Percentiles rank a stretch among this genome's conserved stretches.
These are phyloP conservation scores for Venturia aucupariae DNA, from an alignment of 2,329 filamentous ascomycete species.

Conservation along the genomic window DNA sequence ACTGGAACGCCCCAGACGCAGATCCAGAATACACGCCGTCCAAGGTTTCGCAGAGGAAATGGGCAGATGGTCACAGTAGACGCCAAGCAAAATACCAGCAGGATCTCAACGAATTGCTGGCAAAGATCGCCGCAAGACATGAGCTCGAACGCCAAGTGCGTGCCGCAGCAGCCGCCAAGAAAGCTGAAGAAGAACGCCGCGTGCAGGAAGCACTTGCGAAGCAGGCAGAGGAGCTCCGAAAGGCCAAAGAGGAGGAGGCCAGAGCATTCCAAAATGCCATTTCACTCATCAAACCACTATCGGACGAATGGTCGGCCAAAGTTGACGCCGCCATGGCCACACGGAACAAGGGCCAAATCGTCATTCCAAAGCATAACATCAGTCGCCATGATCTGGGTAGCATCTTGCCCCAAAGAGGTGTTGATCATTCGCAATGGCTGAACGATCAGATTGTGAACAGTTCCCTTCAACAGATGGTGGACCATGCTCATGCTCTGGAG, in stretches of 20 bases:
- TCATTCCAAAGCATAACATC: conserved; percentile 30
- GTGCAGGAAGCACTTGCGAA: not conserved
- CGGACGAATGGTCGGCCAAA: not conserved
- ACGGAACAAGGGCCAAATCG: not conserved
- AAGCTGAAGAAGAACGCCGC: conserved; percentile 8
- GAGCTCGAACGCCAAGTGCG: not conserved
- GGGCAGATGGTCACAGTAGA: not conserved
- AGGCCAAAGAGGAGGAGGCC: not conserved
- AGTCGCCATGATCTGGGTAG: conserved; percentile 53
- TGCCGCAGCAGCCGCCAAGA: not conserved
- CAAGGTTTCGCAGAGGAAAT: not conserved
- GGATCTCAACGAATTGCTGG: not conserved
- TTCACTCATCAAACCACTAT: not conserved
- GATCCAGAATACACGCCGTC: not conserved
- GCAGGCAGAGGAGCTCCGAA: not conserved
- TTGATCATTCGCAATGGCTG: conserved; percentile 51
- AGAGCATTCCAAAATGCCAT: not conserved
- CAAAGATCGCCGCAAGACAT: not conserved
- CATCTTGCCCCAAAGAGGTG: conserved; percentile 33
- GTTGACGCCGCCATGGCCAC: conserved; percentile 1
- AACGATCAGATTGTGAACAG: conserved; percentile 70
- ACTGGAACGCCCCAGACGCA: not conserved
- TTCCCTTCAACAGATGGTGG: conserved; percentile 52
- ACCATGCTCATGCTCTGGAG: conserved; percentile 47
- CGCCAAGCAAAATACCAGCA: not conserved